Evolutionary conservation across 176 grass and related monocot species (phyloP).

Genomic region (Oryza meridionalis): DNA sequence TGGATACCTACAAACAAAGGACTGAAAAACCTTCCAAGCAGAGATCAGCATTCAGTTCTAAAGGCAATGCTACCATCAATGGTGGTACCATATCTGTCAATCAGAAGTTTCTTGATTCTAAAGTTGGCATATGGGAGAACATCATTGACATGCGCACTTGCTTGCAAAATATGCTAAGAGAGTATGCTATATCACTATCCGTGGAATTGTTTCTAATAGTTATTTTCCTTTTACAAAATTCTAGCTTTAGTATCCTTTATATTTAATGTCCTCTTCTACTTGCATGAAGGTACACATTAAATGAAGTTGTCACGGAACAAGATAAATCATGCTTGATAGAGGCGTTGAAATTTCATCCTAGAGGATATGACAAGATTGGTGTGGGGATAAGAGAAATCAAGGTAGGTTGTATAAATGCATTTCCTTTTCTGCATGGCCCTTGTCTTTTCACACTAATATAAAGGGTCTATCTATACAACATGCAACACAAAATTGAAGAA

Average conservation of each 20-base stretch:
- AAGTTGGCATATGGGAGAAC: slow-evolving; percentile 65
- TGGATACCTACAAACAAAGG: neutral
- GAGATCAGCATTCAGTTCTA: slow-evolving; percentile 26
- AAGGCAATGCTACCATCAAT: slow-evolving; percentile 22
- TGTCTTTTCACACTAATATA: neutral
- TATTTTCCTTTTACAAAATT: neutral
- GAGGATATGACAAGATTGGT: slow-evolving; percentile 42
- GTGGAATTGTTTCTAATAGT: slow-evolving; percentile 26
- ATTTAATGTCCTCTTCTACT: slow-evolving; percentile 29
- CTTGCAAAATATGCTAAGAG: slow-evolving; percentile 69
- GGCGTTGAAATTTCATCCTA: slow-evolving; percentile 68
- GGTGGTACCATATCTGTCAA: slow-evolving; percentile 21
- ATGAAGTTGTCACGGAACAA: slow-evolving; percentile 49
- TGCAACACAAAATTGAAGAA: no score
- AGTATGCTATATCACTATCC: slow-evolving; percentile 55
- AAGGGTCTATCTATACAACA: no score
- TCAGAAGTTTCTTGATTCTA: slow-evolving; percentile 44
- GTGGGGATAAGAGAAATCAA: slow-evolving; percentile 50
- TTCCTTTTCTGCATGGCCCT: slow-evolving; percentile 21
- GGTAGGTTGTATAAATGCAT: slow-evolving; percentile 33
- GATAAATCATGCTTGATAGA: slow-evolving; percentile 65
- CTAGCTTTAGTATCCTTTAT: slow-evolving; percentile 31
- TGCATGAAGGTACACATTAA: slow-evolving; percentile 69
- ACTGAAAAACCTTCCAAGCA: slow-evolving; percentile 29
- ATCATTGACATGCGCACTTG: slow-evolving; percentile 79